phyloP scores from a whole-genome alignment of 163 green algal species.

The Trebouxiophyceae sp. region DNA sequence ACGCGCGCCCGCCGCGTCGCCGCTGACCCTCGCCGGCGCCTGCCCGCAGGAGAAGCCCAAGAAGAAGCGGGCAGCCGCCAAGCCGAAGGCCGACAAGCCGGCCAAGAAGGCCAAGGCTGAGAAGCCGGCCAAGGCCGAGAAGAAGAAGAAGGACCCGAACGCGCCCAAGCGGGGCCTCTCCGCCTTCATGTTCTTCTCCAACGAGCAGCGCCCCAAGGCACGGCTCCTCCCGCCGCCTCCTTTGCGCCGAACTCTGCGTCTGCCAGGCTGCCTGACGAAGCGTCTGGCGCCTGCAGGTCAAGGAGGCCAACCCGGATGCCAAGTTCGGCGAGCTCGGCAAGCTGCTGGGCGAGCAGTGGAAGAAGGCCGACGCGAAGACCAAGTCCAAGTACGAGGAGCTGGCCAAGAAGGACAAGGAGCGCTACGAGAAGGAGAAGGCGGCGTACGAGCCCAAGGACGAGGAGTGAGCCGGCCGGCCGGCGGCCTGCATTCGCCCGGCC shows the following conservation, averaged over 20 bases:
- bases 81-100: constrained; percentile 20
- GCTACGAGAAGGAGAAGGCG: constrained; percentile 15
- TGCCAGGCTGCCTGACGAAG: background rate
- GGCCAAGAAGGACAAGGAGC: constrained; percentile 26
- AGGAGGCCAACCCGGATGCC: constrained; percentile 32
- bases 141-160: constrained; percentile 66
- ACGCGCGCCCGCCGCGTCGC: background rate
- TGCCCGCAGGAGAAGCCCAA: constrained; percentile 12
- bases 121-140: constrained; percentile 27
- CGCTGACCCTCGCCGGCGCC: background rate
- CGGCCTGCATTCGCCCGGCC: no score
- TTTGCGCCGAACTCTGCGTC: background rate
- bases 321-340: constrained; percentile 35
- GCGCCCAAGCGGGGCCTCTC: constrained; percentile 62
- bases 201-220: constrained; percentile 33
- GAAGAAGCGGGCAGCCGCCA: constrained; percentile 15
- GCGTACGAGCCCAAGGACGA: constrained; percentile 19
- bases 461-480: no score
- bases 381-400: constrained; percentile 31
- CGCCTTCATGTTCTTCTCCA: constrained; percentile 71
- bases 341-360: constrained; percentile 38
- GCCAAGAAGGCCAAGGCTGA: constrained; percentile 27
- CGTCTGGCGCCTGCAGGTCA: constrained; percentile 11
- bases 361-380: constrained; percentile 23
- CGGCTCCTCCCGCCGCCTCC: background rate